These are phyloP conservation scores for Acorus gramineus DNA, from an alignment of 106 monocot species.

Conservation along the genomic window DNA sequence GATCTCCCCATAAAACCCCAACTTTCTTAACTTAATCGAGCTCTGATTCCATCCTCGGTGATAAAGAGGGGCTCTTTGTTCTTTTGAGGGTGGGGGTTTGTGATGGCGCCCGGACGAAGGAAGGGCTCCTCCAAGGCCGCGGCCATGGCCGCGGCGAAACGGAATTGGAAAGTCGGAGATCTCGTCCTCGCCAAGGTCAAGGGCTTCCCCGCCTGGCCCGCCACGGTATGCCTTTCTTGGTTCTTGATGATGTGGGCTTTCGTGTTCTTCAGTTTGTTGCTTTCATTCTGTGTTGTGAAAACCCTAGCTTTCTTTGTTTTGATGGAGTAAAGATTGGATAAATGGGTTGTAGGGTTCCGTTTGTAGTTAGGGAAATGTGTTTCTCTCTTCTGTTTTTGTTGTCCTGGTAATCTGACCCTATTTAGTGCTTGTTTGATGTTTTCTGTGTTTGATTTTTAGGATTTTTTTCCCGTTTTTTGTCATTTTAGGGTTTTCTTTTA, in stretches of 20 bases:
- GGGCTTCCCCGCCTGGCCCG: constrained; percentile 98
- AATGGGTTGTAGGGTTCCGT: too few species aligned
- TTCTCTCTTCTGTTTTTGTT: too few species aligned
- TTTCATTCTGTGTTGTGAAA: background rate
- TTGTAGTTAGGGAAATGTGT: too few species aligned
- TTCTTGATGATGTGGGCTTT: background rate
- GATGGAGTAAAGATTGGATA: too few species aligned
- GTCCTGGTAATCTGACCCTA: too few species aligned
- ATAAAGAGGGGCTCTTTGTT: background rate
- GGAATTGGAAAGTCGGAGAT: constrained; percentile 95
- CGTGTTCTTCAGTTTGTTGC: background rate
- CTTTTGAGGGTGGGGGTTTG: background rate
- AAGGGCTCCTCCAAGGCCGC: constrained; percentile 46
- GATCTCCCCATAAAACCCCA: background rate
- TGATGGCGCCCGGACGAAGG: constrained; percentile 67
- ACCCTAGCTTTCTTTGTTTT: background rate
- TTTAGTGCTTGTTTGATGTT: too few species aligned
- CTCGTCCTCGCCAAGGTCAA: constrained; percentile 99
- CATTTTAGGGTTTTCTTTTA: too few species aligned
- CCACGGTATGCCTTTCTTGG: constrained; percentile 40
- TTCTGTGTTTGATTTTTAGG: too few species aligned
- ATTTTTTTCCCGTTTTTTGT: too few species aligned
- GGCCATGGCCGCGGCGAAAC: constrained; percentile 36
- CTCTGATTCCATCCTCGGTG: constrained; percentile 17
- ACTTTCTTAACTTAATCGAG: background rate